A percentile compares a stretch with the other conserved stretches of the same genome.
Conservation (phyloP, 768 basidiomycete species). For the Boletus subparvulus region DNA sequence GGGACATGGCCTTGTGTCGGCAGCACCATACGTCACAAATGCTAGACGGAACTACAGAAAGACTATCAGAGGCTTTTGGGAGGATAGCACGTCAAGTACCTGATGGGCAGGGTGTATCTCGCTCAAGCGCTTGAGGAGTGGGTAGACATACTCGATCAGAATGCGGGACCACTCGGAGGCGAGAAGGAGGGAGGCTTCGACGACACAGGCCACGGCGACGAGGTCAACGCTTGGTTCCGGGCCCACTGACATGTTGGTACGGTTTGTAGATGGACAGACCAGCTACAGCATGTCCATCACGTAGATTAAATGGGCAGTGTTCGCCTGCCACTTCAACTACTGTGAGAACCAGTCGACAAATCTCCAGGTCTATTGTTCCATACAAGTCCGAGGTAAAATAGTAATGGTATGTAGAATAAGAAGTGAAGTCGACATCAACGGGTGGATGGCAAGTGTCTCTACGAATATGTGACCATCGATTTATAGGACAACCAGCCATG, state of each 20-base stretch:
- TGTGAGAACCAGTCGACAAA: slow-evolving; percentile 8
- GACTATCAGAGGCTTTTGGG: background rate
- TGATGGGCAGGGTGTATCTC: slow-evolving; percentile 42
- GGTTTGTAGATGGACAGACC: background rate
- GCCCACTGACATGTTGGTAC: slow-evolving; percentile 19
- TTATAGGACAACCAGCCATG: slow-evolving; percentile 32
- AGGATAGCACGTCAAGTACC: slow-evolving; percentile 27
- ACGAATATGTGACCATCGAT: background rate
- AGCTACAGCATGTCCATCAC: background rate
- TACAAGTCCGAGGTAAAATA: slow-evolving; percentile 16
- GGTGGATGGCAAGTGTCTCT: slow-evolving; percentile 3
- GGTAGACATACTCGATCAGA: slow-evolving; percentile 47
- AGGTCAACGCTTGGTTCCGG: slow-evolving; percentile 28
- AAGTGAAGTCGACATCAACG: background rate
- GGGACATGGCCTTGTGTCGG: slow-evolving; percentile 55
- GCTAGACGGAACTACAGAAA: slow-evolving; percentile 43
- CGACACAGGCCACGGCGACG: slow-evolving; percentile 54
- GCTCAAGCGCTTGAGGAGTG: slow-evolving; percentile 50
- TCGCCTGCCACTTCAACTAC: background rate
- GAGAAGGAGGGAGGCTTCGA: slow-evolving; percentile 59
- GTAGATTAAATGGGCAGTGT: background rate
- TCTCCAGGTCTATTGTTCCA: slow-evolving; percentile 4
- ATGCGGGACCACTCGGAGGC: slow-evolving; percentile 52
- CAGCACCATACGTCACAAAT: slow-evolving; percentile 61
- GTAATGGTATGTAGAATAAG: slow-evolving; percentile 12